A percentile compares a stretch with the other conserved stretches of the same genome.
phyloP scores from a whole-genome alignment of 108 stramenopile species.

The Ochromonas danica region DNA sequence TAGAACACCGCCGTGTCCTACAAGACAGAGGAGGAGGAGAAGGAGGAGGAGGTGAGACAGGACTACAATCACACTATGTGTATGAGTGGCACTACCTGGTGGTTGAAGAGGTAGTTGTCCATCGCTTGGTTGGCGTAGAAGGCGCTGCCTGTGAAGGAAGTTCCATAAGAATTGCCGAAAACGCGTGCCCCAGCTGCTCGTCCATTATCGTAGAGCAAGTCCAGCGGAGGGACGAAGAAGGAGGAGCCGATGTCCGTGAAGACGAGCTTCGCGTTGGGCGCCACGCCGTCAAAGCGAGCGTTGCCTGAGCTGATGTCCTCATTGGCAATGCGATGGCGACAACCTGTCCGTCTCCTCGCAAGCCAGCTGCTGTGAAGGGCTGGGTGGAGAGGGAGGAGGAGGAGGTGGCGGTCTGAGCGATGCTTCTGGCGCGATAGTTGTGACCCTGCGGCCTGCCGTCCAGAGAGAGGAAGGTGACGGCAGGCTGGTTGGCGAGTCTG shows the following conservation, averaged over 20 bases:
- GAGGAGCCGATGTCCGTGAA: background rate
- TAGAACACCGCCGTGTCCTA: background rate
- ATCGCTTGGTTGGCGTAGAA: background rate
- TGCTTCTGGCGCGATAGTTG: background rate
- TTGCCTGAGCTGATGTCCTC: no score
- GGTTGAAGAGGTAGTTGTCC: background rate
- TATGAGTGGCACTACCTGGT: no score
- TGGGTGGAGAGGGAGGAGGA: background rate
- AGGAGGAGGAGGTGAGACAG: no score
- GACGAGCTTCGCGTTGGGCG: background rate
- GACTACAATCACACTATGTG: no score
- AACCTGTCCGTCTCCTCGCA: conserved; percentile 10
- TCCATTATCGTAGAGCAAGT: conserved; percentile 6
- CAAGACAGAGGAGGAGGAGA: no score
- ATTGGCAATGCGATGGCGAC: conserved; percentile 8
- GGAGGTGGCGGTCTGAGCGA: background rate
- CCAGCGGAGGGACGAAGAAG: background rate
- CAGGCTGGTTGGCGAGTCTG: no score
- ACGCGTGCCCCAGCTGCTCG: background rate
- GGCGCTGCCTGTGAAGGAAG: background rate
- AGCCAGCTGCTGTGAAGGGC: background rate
- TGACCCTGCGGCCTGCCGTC: no score
- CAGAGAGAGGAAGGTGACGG: no score
- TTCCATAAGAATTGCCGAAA: background rate
- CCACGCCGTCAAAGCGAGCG: conserved; percentile 10